Evolutionary conservation across 1,284 basidiomycete species (phyloP).

Genomic region (Schizophyllum amplum): DNA sequence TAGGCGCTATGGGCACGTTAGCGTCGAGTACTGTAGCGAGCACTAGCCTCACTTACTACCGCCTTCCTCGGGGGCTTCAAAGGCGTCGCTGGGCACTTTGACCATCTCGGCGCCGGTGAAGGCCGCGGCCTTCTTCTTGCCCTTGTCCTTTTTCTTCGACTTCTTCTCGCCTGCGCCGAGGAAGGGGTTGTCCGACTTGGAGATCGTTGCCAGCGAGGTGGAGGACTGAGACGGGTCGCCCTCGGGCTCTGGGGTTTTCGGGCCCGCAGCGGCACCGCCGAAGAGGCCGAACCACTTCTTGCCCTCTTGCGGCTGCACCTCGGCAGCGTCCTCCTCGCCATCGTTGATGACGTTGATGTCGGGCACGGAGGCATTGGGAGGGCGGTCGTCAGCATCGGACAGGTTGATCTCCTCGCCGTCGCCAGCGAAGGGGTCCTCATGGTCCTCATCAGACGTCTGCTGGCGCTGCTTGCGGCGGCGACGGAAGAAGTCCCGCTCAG

Average conservation of each 20-base stretch:
- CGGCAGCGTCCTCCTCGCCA: neutral
- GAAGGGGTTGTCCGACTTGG: conserved; percentile 14
- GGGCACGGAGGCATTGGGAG: conserved; percentile 12
- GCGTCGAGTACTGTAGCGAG: neutral
- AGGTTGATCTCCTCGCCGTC: neutral
- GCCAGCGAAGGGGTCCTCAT: neutral
- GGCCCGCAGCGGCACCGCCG: conserved; percentile 12
- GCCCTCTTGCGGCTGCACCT: conserved; percentile 6
- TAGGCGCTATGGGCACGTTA: neutral
- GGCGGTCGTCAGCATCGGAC: neutral
- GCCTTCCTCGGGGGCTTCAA: neutral
- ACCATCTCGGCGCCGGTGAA: conserved; percentile 13
- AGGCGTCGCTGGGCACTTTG: conserved; percentile 3
- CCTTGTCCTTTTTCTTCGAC: conserved; percentile 14
- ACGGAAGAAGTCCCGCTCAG: neutral
- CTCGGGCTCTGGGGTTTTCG: conserved; percentile 14
- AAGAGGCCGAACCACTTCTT: neutral
- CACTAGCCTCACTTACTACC: neutral
- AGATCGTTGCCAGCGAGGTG: conserved; percentile 10
- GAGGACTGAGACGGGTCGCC: conserved; percentile 16
- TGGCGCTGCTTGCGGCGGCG: neutral
- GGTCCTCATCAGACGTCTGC: neutral
- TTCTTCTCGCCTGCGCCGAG: conserved; percentile 13
- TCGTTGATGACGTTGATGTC: conserved; percentile 4
- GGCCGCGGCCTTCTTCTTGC: conserved; percentile 10